phyloP scores from a whole-genome alignment of 495 filamentous ascomycete species.

The Penicillium salamii region DNA sequence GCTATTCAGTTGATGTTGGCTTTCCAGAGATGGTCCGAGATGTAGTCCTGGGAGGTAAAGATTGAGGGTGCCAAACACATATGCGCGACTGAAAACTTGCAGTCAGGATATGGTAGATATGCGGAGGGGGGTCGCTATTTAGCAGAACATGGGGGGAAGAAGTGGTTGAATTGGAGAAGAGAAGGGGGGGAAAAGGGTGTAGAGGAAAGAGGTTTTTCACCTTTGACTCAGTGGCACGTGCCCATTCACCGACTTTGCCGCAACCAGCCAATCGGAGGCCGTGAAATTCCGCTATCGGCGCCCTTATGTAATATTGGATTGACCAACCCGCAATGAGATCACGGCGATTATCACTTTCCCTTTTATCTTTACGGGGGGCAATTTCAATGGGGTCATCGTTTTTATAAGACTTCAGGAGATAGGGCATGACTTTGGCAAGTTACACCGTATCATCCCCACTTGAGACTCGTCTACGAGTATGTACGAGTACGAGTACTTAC shows the following conservation, averaged over 20 bases:
- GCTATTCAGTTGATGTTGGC: conserved; percentile 71
- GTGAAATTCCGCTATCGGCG: conserved; percentile 21
- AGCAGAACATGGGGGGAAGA: conserved; percentile 27
- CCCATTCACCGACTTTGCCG: conserved; percentile 27
- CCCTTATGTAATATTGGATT: not conserved
- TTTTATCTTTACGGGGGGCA: not conserved
- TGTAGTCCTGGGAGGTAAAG: conserved; percentile 98
- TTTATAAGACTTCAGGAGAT: too few relatives aligned
- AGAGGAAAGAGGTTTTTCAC: conserved; percentile 20
- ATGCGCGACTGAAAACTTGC: conserved; percentile 60
- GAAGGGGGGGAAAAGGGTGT: conserved; percentile 1
- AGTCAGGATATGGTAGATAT: conserved; percentile 31
- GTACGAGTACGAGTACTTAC: too few relatives aligned
- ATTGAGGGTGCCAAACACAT: conserved; percentile 92
- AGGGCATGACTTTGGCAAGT: too few relatives aligned
- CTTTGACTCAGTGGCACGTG: conserved; percentile 36
- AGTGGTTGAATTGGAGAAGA: conserved; percentile 7
- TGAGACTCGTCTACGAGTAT: too few relatives aligned
- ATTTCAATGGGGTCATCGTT: not conserved
- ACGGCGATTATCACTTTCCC: not conserved
- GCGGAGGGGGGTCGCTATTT: conserved; percentile 15
- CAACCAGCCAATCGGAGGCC: conserved; percentile 28
- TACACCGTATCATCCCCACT: too few relatives aligned
- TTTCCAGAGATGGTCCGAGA: conserved; percentile 99
- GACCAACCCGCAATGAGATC: not conserved